These are phyloP conservation scores for Endotrypanum monterogeii DNA, from an alignment of 208 protist species.

Conservation along the genomic window DNA sequence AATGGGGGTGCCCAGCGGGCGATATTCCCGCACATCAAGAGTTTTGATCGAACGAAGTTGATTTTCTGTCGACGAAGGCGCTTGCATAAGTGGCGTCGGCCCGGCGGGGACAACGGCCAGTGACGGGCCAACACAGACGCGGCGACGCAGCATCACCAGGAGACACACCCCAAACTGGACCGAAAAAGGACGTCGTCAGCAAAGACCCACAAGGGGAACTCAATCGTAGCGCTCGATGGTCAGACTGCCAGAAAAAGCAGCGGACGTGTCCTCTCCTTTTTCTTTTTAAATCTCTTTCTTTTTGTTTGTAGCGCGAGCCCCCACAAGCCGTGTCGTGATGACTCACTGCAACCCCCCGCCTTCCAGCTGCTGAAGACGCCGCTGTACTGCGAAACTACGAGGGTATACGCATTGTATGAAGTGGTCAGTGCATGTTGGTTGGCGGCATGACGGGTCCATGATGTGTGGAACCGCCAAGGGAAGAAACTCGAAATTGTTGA, in stretches of 20 bases:
- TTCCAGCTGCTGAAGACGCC: neutral
- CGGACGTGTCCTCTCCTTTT: neutral
- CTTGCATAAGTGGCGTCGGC: neutral
- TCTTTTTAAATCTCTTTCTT: neutral
- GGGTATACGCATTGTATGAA: neutral
- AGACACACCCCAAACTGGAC: neutral
- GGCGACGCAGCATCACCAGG: conserved; percentile 23
- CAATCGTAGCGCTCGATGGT: neutral
- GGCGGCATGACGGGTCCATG: neutral
- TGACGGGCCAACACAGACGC: conserved; percentile 10
- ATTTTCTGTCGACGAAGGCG: neutral
- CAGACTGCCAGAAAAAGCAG: neutral
- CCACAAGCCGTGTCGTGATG: neutral
- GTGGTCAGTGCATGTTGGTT: neutral
- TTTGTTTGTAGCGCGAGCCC: neutral
- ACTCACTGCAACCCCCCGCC: neutral
- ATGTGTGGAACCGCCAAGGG: neutral
- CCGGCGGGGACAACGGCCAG: conserved; percentile 3
- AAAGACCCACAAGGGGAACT: neutral
- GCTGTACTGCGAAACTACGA: neutral
- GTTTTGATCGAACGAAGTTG: conserved; percentile 72
- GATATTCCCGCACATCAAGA: conserved; percentile 86
- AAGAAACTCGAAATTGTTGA: neutral
- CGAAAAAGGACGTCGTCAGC: neutral
- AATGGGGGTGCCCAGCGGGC: conserved; percentile 81